Evolutionary conservation across 2,329 filamentous ascomycete species (phyloP).

Genomic region (Simplicillium sp.): DNA sequence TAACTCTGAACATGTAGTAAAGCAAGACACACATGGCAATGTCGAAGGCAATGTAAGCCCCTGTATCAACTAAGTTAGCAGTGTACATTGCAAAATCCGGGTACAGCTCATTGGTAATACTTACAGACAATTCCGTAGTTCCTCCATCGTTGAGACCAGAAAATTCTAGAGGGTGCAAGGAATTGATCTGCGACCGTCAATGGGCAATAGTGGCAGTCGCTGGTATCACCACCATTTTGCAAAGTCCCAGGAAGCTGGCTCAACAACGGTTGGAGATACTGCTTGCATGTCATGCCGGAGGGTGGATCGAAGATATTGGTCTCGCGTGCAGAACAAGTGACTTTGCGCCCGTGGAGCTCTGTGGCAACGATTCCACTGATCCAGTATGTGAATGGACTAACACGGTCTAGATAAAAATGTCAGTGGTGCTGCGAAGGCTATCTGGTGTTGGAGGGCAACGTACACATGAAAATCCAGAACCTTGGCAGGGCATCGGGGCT

Average conservation of each 20-base stretch:
- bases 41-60: slow-evolving; percentile 55
- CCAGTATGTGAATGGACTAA: slow-evolving; percentile 59
- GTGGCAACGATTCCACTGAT: slow-evolving; percentile 60
- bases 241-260: slow-evolving; percentile 42
- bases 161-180: slow-evolving; percentile 34
- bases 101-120: too few relatives aligned
- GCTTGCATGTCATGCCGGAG: slow-evolving; percentile 47
- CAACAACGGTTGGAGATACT: slow-evolving; percentile 54
- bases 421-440: background rate
- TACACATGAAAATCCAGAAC: slow-evolving; percentile 68
- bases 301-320: slow-evolving; percentile 57
- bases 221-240: slow-evolving; percentile 47
- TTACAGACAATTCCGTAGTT: slow-evolving; percentile 60
- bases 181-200: slow-evolving; percentile 55
- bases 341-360: slow-evolving; percentile 44
- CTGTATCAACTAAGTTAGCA: too few relatives aligned
- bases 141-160: slow-evolving; percentile 50
- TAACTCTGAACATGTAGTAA: slow-evolving; percentile 55
- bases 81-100: too few relatives aligned
- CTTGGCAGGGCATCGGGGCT: slow-evolving; percentile 47
- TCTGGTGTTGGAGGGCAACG: background rate
- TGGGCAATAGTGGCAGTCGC: slow-evolving; percentile 57
- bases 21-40: slow-evolving; percentile 45
- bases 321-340: slow-evolving; percentile 46
- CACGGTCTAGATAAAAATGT: slow-evolving; percentile 29